A percentile compares a stretch with the other conserved stretches of the same genome.
phyloP scores from a whole-genome alignment of 1,139 yeast species.

The Williopsis jadinii region DNA sequence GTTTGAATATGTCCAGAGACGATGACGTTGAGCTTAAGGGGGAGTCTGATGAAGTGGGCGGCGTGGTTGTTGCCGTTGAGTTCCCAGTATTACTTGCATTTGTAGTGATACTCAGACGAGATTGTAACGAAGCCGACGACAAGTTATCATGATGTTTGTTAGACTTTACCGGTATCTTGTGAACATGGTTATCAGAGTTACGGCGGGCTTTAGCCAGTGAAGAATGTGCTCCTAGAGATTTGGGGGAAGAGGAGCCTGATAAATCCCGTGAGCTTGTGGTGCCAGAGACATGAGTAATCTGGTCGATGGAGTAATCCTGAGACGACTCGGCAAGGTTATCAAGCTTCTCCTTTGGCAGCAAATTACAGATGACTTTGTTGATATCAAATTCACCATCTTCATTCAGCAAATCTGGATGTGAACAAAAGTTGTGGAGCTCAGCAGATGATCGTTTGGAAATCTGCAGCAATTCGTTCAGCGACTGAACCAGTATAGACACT shows the following conservation, averaged over 20 bases:
- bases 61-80: not conserved
- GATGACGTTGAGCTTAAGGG: constrained; percentile 9
- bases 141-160: not conserved
- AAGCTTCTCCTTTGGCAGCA: constrained; percentile 17
- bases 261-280: constrained; percentile 1
- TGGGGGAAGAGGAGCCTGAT: not conserved
- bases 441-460: constrained; percentile 28
- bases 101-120: constrained; percentile 9
- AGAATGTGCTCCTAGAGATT: too few species aligned
- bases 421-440: constrained; percentile 11
- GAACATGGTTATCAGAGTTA: constrained; percentile 14
- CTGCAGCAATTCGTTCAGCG: constrained; percentile 37
- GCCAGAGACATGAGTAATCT: constrained; percentile 16
- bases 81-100: not conserved
- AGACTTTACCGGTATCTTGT: constrained; percentile 10
- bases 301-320: constrained; percentile 15
- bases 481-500: constrained; percentile 51
- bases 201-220: constrained; percentile 10
- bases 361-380: constrained; percentile 18
- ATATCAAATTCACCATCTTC: constrained; percentile 19
- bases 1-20: constrained; percentile 10
- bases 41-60: constrained; percentile 11
- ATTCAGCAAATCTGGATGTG: constrained; percentile 14
- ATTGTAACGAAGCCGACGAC: constrained; percentile 4
- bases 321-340: constrained; percentile 20